These are phyloP conservation scores for Solanum hybrid DNA, from an alignment of 305 asterid species.

Conservation along the genomic window DNA sequence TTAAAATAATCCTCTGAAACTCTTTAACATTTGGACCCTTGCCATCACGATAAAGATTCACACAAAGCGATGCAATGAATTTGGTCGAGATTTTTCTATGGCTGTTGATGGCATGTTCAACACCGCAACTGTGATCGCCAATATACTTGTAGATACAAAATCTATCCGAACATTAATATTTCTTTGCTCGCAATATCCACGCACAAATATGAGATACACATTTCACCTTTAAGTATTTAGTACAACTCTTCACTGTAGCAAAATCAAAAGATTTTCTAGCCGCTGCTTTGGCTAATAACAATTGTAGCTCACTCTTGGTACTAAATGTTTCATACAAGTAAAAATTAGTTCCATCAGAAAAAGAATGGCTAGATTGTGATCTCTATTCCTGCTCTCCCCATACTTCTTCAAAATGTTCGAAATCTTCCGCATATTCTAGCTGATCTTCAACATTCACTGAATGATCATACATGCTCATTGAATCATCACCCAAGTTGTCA, in stretches of 20 bases:
- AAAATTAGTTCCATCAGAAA: neutral
- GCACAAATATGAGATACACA: neutral
- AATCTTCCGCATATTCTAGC: neutral
- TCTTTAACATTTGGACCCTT: too few relatives aligned
- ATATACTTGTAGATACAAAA: too few relatives aligned
- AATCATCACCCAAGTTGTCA: neutral
- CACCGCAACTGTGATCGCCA: too few relatives aligned
- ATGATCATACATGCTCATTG: neutral
- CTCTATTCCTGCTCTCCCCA: neutral
- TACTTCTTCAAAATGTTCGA: neutral
- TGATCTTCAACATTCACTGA: neutral
- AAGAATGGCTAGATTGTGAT: neutral
- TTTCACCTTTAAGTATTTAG: neutral
- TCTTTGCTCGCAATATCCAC: too few relatives aligned
- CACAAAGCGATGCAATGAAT: too few relatives aligned
- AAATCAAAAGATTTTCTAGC: too few relatives aligned
- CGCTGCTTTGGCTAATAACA: neutral
- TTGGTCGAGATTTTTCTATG: too few relatives aligned
- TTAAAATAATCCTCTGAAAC: too few relatives aligned
- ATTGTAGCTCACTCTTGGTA: neutral
- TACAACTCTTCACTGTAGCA: neutral
- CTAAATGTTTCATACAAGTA: neutral
- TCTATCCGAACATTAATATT: too few relatives aligned
- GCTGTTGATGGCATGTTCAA: too few relatives aligned
- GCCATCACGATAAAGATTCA: too few relatives aligned